Evolutionary conservation across 495 filamentous ascomycete species (phyloP).

Genomic region (Astrocystis sublimbata): DNA sequence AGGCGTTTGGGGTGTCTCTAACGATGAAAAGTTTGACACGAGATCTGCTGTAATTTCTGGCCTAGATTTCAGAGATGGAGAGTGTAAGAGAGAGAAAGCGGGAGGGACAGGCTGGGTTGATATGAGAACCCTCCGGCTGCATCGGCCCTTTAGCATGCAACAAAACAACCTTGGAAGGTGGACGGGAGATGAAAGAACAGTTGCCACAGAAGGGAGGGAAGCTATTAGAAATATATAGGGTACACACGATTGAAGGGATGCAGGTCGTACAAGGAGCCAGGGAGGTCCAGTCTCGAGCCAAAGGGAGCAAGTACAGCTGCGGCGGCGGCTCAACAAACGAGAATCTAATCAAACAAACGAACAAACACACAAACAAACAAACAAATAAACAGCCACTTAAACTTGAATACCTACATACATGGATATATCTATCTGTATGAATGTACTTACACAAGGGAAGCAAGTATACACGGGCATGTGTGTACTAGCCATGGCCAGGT

Average conservation of each 20-base stretch:
- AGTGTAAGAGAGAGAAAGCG: background rate
- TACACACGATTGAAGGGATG: background rate
- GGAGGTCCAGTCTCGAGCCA: no score
- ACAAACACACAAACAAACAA: no score
- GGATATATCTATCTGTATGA: no score
- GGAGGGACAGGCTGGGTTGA: background rate
- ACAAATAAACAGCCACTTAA: no score
- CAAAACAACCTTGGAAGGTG: no score
- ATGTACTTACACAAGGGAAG: no score
- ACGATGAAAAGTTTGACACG: background rate
- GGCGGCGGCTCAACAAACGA: constrained; percentile 1
- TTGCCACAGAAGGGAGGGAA: background rate
- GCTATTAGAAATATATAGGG: background rate
- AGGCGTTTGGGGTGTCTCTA: no score
- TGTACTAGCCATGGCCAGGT: no score
- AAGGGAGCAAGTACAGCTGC: constrained; percentile 1
- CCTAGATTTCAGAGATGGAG: background rate
- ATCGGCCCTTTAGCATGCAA: background rate
- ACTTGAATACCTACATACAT: no score
- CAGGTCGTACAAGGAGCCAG: background rate
- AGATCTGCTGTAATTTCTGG: background rate
- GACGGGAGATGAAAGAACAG: background rate
- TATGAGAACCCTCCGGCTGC: background rate
- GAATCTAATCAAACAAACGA: background rate
- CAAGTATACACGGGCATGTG: no score